Evolutionary conservation across 2,329 filamentous ascomycete genomes (phyloP), one percentile per base, ranked within the genome.

Genomic region (Dothideomycetes sp.): DNA sequence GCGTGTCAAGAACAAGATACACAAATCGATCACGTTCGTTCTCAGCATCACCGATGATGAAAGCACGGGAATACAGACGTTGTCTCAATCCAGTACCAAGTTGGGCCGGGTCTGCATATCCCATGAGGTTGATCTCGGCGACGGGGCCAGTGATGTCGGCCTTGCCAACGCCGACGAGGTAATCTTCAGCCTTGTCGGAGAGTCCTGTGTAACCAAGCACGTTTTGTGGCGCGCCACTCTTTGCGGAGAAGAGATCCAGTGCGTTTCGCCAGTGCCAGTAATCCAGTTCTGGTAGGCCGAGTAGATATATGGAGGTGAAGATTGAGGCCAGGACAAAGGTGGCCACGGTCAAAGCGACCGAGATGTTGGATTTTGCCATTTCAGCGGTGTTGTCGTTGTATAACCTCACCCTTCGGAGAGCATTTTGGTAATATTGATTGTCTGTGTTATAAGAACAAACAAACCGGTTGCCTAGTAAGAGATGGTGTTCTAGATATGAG

Each of bases 41-140:
- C 27, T 73, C 64, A 4, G 76, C 68, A 53, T 83, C 76, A 35
- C 78, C 87, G 32, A 95, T 67, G 53, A 95, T 87, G 62, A 96
- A 96, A 22, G 89, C 82, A 36, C 89, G 79, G 27, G 86, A 87
- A 62, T 91, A 89, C 12, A 94, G 70, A 34, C 89, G 77, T 64
- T 96, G 89, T 34, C 88, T 80, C 36, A 96, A 68, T 16, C 89
- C 89, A 2, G 79, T 80, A 32, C 89, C 89, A 20, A 82, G 65
- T 64, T 96, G 89, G 29, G 75, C 74, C n/a, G 80, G 68, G 59
- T 88, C 83, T 22, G 89, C 89, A 66, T 95, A 95, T 46, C 88
- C 88, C 71, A 89, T 91, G 57, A 95, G 74, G 53, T 86, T 87
- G 55, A 95, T 75, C 60, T 95, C 86, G 16, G 93, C 87, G 10